Evolutionary conservation across 2,329 filamentous ascomycete genomes (phyloP), one percentile per base, ranked within the genome.

Genomic region (Paraconiothyrium brasiliense): DNA sequence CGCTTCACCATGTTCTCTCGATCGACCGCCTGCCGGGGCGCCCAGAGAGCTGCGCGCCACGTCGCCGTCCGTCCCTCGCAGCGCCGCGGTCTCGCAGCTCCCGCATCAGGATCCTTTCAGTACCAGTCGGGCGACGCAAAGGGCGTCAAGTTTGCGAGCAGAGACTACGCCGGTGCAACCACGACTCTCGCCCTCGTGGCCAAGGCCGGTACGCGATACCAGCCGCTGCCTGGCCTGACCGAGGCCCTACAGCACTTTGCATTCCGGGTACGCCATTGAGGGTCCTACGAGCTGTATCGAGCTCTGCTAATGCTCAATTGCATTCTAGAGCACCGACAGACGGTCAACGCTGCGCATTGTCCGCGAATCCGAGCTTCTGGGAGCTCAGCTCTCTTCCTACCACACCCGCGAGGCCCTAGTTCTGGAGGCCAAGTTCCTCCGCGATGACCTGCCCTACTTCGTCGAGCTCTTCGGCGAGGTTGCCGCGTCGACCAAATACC

Each of bases 371-470:
- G 95, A 99, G 84, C 90, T 99, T 65, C 89, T 99, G 68, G 95
- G 96, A 79, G 93, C 93, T 75, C 90, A 94, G 87, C 89, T 98
- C 83, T 87, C 84, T 72, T 86, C 94, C 69, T 92, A 92, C 82
- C 93, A 97, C 84, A 94, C 93, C 73, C 91, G 94, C 78, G 95
- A 99, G 86, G 93, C 93, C 78, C 84, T 99, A 67, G 89, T 99
- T 63, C 84, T 99, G 76, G 90, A 94, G 82, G 92, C 95, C 79
- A 97, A 91, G 84, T 99, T 99, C 87, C 89, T 99, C 70, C 90
- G 93, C 79, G 90, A 95, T 79, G 94, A 99, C 80, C 89, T 99
- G 70, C 95, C 95, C 71, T 99, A 98, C 88, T 99, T 97, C 81
- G 89, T 93, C 76, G 95, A 99, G 85, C 87, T 99, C 69, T 87